Percentiles rank a stretch among this genome's conserved stretches.
Evolutionary conservation across 2,329 filamentous ascomycete genomes (phyloP).

Genomic region (Hypocreales sp.): DNA sequence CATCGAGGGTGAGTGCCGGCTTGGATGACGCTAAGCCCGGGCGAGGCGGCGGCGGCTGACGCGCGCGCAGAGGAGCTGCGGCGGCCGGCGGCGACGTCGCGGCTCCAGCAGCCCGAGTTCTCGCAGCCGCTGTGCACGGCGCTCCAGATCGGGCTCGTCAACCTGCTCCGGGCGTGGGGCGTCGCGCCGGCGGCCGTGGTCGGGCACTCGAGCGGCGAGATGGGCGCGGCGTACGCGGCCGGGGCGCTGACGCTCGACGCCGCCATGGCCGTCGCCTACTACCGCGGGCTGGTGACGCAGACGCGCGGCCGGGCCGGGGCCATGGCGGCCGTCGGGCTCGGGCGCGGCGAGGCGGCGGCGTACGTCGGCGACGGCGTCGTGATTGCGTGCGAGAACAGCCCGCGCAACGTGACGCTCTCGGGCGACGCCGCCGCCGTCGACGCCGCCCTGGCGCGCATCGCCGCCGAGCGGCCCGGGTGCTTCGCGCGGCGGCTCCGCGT

Average conservation of each 20-base stretch:
- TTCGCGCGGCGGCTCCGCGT: conserved; percentile 7
- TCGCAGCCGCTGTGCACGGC: conserved; percentile 38
- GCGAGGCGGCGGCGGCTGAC: no score
- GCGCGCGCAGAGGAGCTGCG: conserved; percentile 10
- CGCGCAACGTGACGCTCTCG: conserved; percentile 22
- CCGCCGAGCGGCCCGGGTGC: conserved; percentile 1
- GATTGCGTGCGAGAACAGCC: conserved; percentile 24
- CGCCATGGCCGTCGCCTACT: conserved; percentile 14
- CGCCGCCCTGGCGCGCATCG: background rate
- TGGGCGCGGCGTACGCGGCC: conserved; percentile 22
- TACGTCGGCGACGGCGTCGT: conserved; percentile 6
- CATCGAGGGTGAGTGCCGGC: conserved; percentile 2
- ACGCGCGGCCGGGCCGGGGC: conserved; percentile 5
- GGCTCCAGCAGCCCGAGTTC: conserved; percentile 20
- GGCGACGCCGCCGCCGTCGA: conserved; percentile 9
- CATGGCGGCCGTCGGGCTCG: conserved; percentile 18
- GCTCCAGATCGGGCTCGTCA: conserved; percentile 30
- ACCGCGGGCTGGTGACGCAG: conserved; percentile 3
- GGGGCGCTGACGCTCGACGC: conserved; percentile 10
- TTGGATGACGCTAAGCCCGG: no score
- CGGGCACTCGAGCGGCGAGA: conserved; percentile 24
- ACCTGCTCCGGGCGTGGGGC: conserved; percentile 15
- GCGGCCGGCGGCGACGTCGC: conserved; percentile 5
- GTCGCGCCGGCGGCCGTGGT: conserved; percentile 15
- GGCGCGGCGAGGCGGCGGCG: conserved; percentile 6